Evolutionary conservation across 139 green algal species (phyloP), one percentile per base, ranked within the genome.

Genomic region (Pleodorina starrii): DNA sequence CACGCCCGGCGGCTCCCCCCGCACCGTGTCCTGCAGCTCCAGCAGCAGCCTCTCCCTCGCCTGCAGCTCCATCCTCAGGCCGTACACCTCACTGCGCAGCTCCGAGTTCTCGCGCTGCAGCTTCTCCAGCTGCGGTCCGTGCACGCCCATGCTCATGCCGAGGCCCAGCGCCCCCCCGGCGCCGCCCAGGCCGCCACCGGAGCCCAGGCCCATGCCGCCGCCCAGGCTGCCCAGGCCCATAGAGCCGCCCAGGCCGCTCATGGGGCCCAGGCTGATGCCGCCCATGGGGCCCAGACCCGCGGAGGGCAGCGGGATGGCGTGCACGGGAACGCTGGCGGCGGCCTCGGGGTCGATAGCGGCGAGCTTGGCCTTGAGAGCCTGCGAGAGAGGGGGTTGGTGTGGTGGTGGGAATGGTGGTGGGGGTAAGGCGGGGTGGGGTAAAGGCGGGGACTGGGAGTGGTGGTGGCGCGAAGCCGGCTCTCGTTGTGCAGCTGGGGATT

Each of bases 1-100:
- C n/a, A n/a, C n/a, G n/a, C n/a, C n/a, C n/a, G n/a, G n/a, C 66
- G 29, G 29, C n/a, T 42, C 66, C 66, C 36, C 38, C 43, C 75
- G 1, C 19, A 87, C 81, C 81, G 81, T 87, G 32, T 87, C 81
- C 81, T 87, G 81, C 81, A 87, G 63, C 81, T 87, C 63, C 81
- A 87, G 81, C 81, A 87, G 81, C 63, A 87, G 81, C 63, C 81
- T 9, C 81, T 87, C 81, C 32, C 81, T n/a, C n/a, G 81, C 81
- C 81, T 87, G 63, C 81, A 87, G 81, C 81, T 87, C 81, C 25
- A 42, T 40, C 36, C 81, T 38, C 43, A 87, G 44, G 19, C 5
- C 25, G n/a, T 51, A 66, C 43, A 78, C 44, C 81, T 87, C 81
- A 32, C 7, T 7, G 3, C 73, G 60, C 60, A 87, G 81, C 60